These are phyloP conservation scores for Mycena metata DNA, from an alignment of 768 basidiomycete genomes.

Conservation along the genomic window DNA sequence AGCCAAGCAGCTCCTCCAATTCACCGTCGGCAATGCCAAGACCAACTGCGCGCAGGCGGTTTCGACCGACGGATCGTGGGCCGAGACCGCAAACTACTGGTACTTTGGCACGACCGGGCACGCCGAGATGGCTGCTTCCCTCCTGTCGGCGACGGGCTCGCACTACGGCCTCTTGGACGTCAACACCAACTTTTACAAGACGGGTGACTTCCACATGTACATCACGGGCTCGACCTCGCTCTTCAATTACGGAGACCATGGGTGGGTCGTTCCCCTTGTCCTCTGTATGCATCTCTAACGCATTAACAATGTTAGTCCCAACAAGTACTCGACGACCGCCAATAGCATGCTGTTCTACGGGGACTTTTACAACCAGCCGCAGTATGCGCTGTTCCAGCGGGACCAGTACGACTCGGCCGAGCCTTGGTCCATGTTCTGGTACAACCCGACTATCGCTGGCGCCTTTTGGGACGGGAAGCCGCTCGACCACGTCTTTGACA, in stretches of 20 bases:
- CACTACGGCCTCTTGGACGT: slow-evolving; percentile 77
- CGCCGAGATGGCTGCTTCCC: slow-evolving; percentile 89
- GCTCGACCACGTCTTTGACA: slow-evolving; percentile 88
- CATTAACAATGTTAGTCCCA: slow-evolving; percentile 63
- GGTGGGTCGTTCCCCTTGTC: slow-evolving; percentile 42
- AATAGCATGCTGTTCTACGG: slow-evolving; percentile 89
- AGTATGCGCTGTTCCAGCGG: slow-evolving; percentile 90
- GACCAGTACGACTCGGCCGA: slow-evolving; percentile 88
- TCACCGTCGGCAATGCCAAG: slow-evolving; percentile 81
- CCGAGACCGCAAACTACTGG: slow-evolving; percentile 96
- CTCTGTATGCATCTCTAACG: too few relatives aligned
- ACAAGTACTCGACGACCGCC: slow-evolving; percentile 95
- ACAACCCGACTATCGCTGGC: slow-evolving; percentile 84
- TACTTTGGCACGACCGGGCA: slow-evolving; percentile 87
- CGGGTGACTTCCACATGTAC: slow-evolving; percentile 93
- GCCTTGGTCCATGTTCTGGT: slow-evolving; percentile 94
- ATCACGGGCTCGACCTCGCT: slow-evolving; percentile 84
- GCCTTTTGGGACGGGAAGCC: slow-evolving; percentile 93
- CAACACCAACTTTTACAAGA: slow-evolving; percentile 79
- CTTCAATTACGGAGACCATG: slow-evolving; percentile 88
- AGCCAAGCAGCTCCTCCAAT: slow-evolving; percentile 74
- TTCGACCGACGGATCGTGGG: slow-evolving; percentile 88
- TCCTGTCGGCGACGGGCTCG: slow-evolving; percentile 89
- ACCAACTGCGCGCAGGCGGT: slow-evolving; percentile 78
- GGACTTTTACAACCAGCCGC: slow-evolving; percentile 74